Evolutionary conservation across 805 yeast species (phyloP).

Genomic region (Naumovozyma castellii): DNA sequence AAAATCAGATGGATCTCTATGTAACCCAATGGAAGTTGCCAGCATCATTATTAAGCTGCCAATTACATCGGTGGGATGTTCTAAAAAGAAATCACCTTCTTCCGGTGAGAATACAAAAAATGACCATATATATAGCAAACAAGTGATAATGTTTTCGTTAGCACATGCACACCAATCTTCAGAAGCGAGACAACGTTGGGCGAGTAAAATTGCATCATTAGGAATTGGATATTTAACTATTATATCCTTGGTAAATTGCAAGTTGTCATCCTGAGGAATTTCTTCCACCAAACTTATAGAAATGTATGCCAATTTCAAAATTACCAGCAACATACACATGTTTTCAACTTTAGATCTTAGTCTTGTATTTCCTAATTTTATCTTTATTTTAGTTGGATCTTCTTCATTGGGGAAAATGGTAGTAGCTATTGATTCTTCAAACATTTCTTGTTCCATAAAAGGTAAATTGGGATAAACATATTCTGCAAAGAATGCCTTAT

Average conservation of each 20-base stretch:
- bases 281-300: constrained; percentile 16
- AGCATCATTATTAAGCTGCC: constrained; percentile 24
- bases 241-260: constrained; percentile 6
- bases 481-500: constrained; percentile 22
- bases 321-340: constrained; percentile 18
- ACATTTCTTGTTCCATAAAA: constrained; percentile 19
- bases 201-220: constrained; percentile 20
- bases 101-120: constrained; percentile 29
- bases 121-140: constrained; percentile 27
- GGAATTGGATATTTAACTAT: constrained; percentile 19
- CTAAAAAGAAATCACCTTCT: constrained; percentile 28
- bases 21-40: constrained; percentile 27
- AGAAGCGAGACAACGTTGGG: constrained; percentile 21
- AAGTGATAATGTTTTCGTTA: constrained; percentile 25
- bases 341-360: constrained; percentile 24
- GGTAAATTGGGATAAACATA: constrained; percentile 23
- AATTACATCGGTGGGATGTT: constrained; percentile 28
- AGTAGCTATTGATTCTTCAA: constrained; percentile 23
- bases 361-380: constrained; percentile 20
- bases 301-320: constrained; percentile 24
- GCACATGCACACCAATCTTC: constrained; percentile 27
- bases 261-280: constrained; percentile 5
- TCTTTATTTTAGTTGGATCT: constrained; percentile 13
- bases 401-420: constrained; percentile 14
- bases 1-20: constrained; percentile 26